phyloP scores from a whole-genome alignment of 768 basidiomycete genomes.

The Pleurotus tuber-regium region DNA sequence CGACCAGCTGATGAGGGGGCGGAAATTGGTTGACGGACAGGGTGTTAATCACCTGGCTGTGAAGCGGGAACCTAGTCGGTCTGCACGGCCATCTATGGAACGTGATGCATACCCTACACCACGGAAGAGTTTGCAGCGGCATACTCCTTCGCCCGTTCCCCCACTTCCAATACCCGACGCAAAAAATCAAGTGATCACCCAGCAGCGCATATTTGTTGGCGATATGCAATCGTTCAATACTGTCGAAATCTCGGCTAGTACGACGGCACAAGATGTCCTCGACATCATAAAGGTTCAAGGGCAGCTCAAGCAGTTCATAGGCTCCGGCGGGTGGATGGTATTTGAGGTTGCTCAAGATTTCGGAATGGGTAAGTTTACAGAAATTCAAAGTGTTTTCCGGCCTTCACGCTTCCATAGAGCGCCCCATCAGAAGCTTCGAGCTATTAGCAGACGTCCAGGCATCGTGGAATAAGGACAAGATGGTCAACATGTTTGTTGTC shows the following conservation, averaged over 20 bases:
- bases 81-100: slow-evolving; percentile 20
- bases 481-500: slow-evolving; percentile 77
- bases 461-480: slow-evolving; percentile 86
- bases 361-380: slow-evolving; percentile 77
- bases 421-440: slow-evolving; percentile 88
- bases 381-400: slow-evolving; percentile 6
- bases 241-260: slow-evolving; percentile 66
- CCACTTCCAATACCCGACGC: slow-evolving; percentile 32
- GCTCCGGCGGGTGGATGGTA: slow-evolving; percentile 80
- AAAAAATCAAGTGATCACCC: slow-evolving; percentile 37
- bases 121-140: slow-evolving; percentile 22
- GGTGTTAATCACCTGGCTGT: background rate
- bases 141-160: slow-evolving; percentile 28
- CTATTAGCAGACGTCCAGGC: slow-evolving; percentile 73
- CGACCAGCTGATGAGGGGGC: slow-evolving; percentile 6
- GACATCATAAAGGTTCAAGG: slow-evolving; percentile 63
- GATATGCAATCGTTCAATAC: slow-evolving; percentile 74
- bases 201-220: slow-evolving; percentile 76
- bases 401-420: slow-evolving; percentile 50
- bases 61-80: background rate
- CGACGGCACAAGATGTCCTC: slow-evolving; percentile 73
- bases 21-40: background rate
- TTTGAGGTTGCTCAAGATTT: slow-evolving; percentile 90
- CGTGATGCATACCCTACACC: slow-evolving; percentile 20
- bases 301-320: slow-evolving; percentile 56